These are phyloP conservation scores for Neodidymelliopsis sp. DNA, from an alignment of 2,329 filamentous ascomycete species.

Conservation along the genomic window DNA sequence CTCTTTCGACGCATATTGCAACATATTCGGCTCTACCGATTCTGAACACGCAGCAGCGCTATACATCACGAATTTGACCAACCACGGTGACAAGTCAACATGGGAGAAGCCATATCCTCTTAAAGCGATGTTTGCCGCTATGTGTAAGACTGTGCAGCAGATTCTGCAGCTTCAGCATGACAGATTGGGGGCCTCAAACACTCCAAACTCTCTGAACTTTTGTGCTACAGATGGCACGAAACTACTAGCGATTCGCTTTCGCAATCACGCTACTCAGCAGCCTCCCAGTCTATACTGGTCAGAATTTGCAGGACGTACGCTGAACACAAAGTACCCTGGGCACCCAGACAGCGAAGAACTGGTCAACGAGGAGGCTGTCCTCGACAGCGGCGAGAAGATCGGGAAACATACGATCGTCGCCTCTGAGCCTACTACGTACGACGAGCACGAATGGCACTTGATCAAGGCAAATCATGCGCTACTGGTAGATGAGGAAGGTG, in stretches of 20 bases:
- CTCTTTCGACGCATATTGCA: slow-evolving; percentile 57
- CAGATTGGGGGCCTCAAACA: slow-evolving; percentile 48
- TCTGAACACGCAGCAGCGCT: slow-evolving; percentile 61
- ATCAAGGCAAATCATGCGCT: slow-evolving; percentile 58
- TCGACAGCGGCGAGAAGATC: slow-evolving; percentile 51
- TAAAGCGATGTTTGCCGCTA: slow-evolving; percentile 54
- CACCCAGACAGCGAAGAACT: slow-evolving; percentile 52
- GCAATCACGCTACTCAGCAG: slow-evolving; percentile 60
- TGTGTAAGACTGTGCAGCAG: slow-evolving; percentile 57
- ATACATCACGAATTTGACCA: slow-evolving; percentile 57
- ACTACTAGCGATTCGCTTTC: slow-evolving; percentile 60
- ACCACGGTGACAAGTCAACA: slow-evolving; percentile 43
- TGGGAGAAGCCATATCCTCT: slow-evolving; percentile 56
- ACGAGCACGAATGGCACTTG: slow-evolving; percentile 60
- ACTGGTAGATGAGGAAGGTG: slow-evolving; percentile 52
- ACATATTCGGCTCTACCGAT: slow-evolving; percentile 61
- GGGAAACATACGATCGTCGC: slow-evolving; percentile 63
- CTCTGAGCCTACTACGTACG: slow-evolving; percentile 63
- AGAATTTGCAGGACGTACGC: slow-evolving; percentile 58
- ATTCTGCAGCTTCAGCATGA: slow-evolving; percentile 57
- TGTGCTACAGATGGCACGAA: slow-evolving; percentile 60
- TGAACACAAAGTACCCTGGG: slow-evolving; percentile 62
- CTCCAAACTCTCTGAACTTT: slow-evolving; percentile 61
- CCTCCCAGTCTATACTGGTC: slow-evolving; percentile 62
- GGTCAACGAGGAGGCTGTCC: slow-evolving; percentile 45